Conservation (phyloP, 2,329 filamentous ascomycete genomes). For the Bertia moriformis region DNA sequence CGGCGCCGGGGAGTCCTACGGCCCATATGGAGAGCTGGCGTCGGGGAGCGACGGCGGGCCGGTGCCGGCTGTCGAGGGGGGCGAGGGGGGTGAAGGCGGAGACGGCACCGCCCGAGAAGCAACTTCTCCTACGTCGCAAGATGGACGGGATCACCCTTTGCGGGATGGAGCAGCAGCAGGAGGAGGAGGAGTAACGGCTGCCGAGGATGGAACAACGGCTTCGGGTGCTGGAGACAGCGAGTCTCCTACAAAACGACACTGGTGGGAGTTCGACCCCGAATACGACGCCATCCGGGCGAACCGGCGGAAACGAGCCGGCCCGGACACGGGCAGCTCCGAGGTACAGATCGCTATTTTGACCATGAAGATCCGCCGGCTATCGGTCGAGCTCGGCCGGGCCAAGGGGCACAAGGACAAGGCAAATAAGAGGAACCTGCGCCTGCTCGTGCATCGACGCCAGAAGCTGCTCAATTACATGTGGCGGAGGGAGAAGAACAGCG, state of each 20-base stretch:
- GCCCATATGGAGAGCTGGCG: slow-evolving; percentile 23
- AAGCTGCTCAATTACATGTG: slow-evolving; percentile 78
- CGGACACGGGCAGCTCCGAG: slow-evolving; percentile 86
- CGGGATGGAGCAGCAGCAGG: too few species aligned
- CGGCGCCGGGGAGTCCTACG: slow-evolving; percentile 23
- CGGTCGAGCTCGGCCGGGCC: slow-evolving; percentile 53
- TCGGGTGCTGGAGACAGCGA: slow-evolving; percentile 8
- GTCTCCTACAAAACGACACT: too few species aligned
- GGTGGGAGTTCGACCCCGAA: too few species aligned
- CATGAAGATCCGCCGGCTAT: slow-evolving; percentile 74
- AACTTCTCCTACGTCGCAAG: too few species aligned
- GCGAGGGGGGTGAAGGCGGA: too few species aligned
- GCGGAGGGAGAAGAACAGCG: slow-evolving; percentile 77
- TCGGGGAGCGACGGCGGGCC: slow-evolving; percentile 11
- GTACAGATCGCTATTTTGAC: slow-evolving; percentile 97
- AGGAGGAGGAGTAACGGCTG: too few species aligned
- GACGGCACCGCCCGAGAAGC: too few species aligned
- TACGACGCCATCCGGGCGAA: too few species aligned
- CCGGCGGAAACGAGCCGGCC: slow-evolving; percentile 67
- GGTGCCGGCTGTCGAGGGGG: too few species aligned
- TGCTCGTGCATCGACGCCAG: slow-evolving; percentile 78
- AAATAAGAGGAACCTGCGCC: slow-evolving; percentile 78
- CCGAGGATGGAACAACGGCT: slow-evolving; percentile 5
- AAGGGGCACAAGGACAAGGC: slow-evolving; percentile 73
- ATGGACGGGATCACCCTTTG: slow-evolving; percentile 5